Base-by-base conservation (phyloP, 2,329 filamentous ascomycete species). In the Hymenoscyphus linearis region DNA sequence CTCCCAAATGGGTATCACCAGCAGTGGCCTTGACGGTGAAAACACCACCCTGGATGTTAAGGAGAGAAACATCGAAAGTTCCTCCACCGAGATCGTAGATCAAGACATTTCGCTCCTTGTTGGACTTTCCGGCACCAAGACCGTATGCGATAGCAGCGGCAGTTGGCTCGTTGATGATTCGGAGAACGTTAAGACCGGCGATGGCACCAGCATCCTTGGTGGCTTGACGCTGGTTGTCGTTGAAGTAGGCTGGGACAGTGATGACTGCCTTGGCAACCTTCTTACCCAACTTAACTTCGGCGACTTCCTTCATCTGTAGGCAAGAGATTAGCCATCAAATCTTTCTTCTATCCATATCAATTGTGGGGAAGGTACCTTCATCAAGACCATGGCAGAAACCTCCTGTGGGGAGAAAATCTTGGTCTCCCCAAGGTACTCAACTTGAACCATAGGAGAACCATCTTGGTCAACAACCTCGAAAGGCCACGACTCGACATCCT, bases 81-180 rank as follows among this genome's bases (percentile, higher is more conserved):
- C 95, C 95, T 86, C 95, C 95, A 86, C 95, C 95, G 67, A 99
- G 88, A 88, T 99, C 95, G 85, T 98, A 99, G 83, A 99, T 98
- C 71, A 99, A 86, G 74, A 99, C 93, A 77, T 98, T 96, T 75
- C 95, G 91, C 86, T 98, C 95, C 85, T 96, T 96, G 78, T 90
- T 90, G 59, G 91, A 90, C 85, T 96, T 96, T 82, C 91, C 92
- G 70, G 91, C 84, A 75, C 93, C 93, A 65, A 99, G 90, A 85
- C 95, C 95, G 79, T 99, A 99, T 73, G 95, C 95, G 74, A 98
- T 98, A 72, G 95, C 95, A 66, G 95, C 95, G 71, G 95, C 95
- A 67, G 95, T 99, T 65, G 95, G 95, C 84, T 99, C 95, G 87
- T 99, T 99, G 83, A 99, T 98, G 82, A 99, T 98, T 85, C 95